Base-by-base conservation (phyloP, 805 yeast genomes). In the Yarrowia divulgata region DNA sequence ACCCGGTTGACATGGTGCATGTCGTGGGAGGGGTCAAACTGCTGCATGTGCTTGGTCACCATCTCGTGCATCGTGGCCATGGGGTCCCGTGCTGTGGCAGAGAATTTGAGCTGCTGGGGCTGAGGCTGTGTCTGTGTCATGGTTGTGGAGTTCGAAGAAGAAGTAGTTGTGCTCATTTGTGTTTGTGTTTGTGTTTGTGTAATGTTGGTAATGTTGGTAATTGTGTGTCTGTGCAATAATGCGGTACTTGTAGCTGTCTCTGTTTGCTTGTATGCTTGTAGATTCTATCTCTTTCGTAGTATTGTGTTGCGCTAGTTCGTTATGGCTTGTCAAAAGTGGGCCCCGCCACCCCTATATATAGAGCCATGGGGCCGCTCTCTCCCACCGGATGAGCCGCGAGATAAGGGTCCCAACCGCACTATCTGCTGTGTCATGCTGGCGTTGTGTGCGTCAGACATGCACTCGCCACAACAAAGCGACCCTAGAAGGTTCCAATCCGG, bases 1-100 rank as follows among this genome's bases (percentile, higher is more conserved):
- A 78, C 80, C 29, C 80, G 75, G 58, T 71, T 69, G 10, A 78
- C 76, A 70, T 78, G 80, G 23, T 68, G 70, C 32, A 69, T 71
- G 67, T 78, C 80, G 70, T 78, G 80, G 29, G 78, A 75, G 1
- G 77, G 74, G 67, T 78, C 80, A 60, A 72, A 75, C 43, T 55
- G 60, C n/a, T 67, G 57, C 79, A 77, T 77, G 54, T 70, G 68
- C 19, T 23, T 49, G 23, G 68, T 49, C 48, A 63, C 68, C 68
- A 48, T 48, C 18, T 63, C 68, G 45, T 49, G 55, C 68, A 63
- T 63, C 37, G 29, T 23, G 12, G 34, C 39, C 55, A 48, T 39
- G 45, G 68, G 66, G 29, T 60, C 66, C 23, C 52, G 14, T 12
- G 66, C 66, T 10, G 66, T 60, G 42, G 66, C 52, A 6, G 50